phyloP scores from a whole-genome alignment of 169 alveolate species.

The Plasmodium gonderi region DNA sequence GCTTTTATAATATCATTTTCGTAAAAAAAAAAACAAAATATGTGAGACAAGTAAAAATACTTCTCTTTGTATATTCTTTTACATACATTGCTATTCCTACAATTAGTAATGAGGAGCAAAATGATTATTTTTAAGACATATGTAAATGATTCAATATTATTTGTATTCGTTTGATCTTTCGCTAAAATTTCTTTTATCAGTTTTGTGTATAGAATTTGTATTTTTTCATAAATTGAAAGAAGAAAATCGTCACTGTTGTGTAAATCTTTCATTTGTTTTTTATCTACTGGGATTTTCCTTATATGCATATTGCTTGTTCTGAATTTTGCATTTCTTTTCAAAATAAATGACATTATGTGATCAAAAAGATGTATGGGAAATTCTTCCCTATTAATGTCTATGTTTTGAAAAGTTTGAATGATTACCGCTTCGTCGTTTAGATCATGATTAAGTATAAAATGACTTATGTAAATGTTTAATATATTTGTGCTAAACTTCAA shows the following conservation, averaged over 20 bases:
- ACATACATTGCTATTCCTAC: conserved; percentile 55
- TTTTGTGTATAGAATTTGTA: conserved; percentile 10
- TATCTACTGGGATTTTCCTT: neutral
- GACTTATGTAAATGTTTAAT: conserved; percentile 32
- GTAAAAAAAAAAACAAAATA: conserved; percentile 52
- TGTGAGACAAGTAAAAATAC: conserved; percentile 46
- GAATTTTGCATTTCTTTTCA: neutral
- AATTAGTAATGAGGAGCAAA: conserved; percentile 38
- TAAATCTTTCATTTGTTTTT: neutral
- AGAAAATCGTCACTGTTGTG: neutral
- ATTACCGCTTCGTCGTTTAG: conserved; percentile 20
- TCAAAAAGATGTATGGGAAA: conserved; percentile 4
- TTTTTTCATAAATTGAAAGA: conserved; percentile 34
- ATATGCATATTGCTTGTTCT: neutral
- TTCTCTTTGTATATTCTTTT: conserved; percentile 44
- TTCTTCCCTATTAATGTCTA: conserved; percentile 30
- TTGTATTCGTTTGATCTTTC: conserved; percentile 26
- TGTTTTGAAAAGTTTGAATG: neutral
- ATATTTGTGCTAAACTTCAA: conserved; percentile 37
- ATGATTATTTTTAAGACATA: conserved; percentile 63
- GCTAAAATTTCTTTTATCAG: conserved; percentile 40
- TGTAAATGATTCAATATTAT: conserved; percentile 19
- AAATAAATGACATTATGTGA: neutral
- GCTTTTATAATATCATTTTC: conserved; percentile 48
- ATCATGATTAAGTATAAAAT: conserved; percentile 8